Percentiles rank a stretch among this genome's conserved stretches.
Evolutionary conservation across 208 protist genomes (phyloP).

Genomic region (Leishmania gerbilli): DNA sequence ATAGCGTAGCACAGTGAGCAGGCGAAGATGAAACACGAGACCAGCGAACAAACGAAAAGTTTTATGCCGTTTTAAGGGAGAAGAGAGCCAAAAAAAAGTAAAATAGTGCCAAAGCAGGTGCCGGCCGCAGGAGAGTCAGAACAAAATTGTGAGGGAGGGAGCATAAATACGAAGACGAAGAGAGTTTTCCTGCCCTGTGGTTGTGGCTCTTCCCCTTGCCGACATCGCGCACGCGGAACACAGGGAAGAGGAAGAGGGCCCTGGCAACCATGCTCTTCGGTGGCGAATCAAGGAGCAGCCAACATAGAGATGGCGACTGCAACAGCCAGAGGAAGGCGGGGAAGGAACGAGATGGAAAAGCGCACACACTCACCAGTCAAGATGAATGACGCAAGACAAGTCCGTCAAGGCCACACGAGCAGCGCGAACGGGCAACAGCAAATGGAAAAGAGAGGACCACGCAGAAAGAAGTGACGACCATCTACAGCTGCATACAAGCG

Average conservation of each 20-base stretch:
- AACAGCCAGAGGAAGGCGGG: not conserved
- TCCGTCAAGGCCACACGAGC: not conserved
- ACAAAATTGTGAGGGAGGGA: not conserved
- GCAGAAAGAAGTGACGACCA: not conserved
- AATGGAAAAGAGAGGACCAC: slow-evolving; percentile 1
- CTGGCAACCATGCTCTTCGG: too few species aligned
- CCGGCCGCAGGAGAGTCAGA: not conserved
- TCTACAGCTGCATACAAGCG: not conserved
- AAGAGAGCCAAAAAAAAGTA: not conserved
- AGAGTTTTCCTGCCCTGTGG: not conserved
- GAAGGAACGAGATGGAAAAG: not conserved
- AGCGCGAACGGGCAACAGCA: not conserved
- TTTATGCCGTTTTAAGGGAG: too few species aligned
- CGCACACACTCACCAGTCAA: not conserved
- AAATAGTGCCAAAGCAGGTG: not conserved
- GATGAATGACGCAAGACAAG: not conserved
- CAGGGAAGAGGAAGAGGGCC: not conserved
- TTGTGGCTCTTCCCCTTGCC: not conserved
- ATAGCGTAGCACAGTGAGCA: not conserved
- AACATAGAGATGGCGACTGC: not conserved
- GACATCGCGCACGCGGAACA: not conserved
- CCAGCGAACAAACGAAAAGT: not conserved
- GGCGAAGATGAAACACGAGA: slow-evolving; percentile 5
- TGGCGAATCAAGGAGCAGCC: not conserved
- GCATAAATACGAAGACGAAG: not conserved